phyloP scores from a whole-genome alignment of 2,329 filamentous ascomycete genomes.

The Aspergillus tanneri region DNA sequence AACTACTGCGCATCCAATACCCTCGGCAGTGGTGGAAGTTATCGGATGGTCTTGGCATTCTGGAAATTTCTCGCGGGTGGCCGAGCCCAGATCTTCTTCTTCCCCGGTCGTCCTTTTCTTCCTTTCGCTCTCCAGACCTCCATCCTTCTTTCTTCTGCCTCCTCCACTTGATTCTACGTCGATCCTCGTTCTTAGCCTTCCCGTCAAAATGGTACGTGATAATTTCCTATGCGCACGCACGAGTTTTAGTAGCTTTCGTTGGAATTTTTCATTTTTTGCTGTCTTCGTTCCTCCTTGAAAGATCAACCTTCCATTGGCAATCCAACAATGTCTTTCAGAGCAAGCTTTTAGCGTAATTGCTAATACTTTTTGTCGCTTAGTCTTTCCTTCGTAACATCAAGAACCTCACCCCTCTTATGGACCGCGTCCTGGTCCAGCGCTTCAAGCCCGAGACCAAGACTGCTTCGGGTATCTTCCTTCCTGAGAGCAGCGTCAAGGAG shows the following conservation, averaged over 20 bases:
- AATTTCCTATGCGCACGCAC: not conserved
- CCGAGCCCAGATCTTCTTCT: constrained; percentile 35
- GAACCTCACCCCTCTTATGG: constrained; percentile 89
- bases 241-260: constrained; percentile 4
- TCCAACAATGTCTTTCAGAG: not conserved
- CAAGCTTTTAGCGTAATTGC: not conserved
- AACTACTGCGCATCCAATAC: no score
- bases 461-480: constrained; percentile 93
- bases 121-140: constrained; percentile 30
- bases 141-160: constrained; percentile 16
- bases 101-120: constrained; percentile 32
- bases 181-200: constrained; percentile 2
- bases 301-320: not conserved
- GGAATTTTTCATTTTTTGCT: constrained; percentile 8
- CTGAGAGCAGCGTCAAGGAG: constrained; percentile 95
- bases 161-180: constrained; percentile 3
- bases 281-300: not conserved
- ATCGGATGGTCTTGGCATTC: constrained; percentile 44
- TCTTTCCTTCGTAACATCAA: constrained; percentile 88
- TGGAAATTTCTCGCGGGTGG: constrained; percentile 43
- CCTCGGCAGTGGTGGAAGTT: constrained; percentile 32
- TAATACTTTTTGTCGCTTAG: constrained; percentile 19
- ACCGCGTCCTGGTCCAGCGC: constrained; percentile 97
- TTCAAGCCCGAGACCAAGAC: constrained; percentile 97
- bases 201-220: constrained; percentile 28